Evolutionary conservation across 345 rosid genomes (phyloP), one percentile per base, ranked within the genome.

Genomic region (Toxicodendron radicans): DNA sequence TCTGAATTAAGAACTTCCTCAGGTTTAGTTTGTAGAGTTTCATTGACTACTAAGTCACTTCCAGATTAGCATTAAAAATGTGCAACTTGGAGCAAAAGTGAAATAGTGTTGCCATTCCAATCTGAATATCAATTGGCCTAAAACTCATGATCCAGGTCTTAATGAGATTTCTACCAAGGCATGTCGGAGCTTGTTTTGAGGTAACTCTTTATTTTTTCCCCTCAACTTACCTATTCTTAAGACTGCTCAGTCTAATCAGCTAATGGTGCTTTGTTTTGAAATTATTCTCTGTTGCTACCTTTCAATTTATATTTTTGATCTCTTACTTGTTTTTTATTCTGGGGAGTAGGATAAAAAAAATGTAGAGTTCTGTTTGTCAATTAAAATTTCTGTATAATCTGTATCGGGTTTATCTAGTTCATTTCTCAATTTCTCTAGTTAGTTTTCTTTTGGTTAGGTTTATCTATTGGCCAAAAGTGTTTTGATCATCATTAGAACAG

Each of bases 241-340:
- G 20, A 20, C 32, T 51, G 60, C 3, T 33, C 51, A 20, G 27
- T 20, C 20, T 49, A 33, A 20, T 48, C 23, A 61, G 3, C 48
- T 48, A 3, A 49, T 49, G 30, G 33, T 61, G 48, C 21, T 48
- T 33, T 33, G 30, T 23, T n/a, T 72, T 30, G 68, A 61, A 61
- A 4, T 30, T 52, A 33, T 51, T 73, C 69, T 73, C 52, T 24
- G 32, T 48, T 6, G 35, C 38, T 61, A 73, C 52, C 16, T 49
- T 61, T 21, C 41, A 57, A 70, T 38, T 57, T 10, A 23, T 9
- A 20, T 21, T 14, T 70, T 16, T n/a, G 56, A 69, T 33, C 33
- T 16, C 9, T n/a, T n/a, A n/a, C n/a, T n/a, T n/a, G n/a, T n/a
- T n/a, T n/a, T n/a, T n/a, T n/a, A n/a, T n/a, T n/a, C n/a, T n/a